A percentile compares a stretch with the other conserved stretches of the same genome.
Conservation (phyloP, 164 flowering plant genomes). For the Liriodendron chinense region DNA sequence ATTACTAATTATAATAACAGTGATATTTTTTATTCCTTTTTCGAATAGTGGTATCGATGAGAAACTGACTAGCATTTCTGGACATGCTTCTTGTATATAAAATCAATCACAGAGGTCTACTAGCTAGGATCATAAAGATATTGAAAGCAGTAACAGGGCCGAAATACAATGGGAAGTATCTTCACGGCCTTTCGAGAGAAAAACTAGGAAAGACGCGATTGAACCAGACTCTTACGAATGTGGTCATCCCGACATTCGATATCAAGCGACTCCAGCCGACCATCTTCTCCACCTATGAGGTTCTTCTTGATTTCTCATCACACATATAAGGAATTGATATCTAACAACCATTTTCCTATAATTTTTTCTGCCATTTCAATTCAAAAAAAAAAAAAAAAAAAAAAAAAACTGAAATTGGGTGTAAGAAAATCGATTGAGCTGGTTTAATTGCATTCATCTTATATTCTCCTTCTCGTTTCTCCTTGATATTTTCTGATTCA, state of each 20-base stretch:
- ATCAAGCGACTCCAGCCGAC: slow-evolving; percentile 26
- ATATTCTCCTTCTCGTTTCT: neutral
- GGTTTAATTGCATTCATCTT: too few species aligned
- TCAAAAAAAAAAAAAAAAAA: too few species aligned
- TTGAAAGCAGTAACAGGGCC: slow-evolving; percentile 26
- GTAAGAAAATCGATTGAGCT: too few species aligned
- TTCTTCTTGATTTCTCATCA: slow-evolving; percentile 11
- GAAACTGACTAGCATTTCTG: too few species aligned
- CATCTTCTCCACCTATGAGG: slow-evolving; percentile 29
- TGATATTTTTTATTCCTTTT: neutral
- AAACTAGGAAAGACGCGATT: slow-evolving; percentile 20
- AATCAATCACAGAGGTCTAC: neutral
- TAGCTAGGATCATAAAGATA: neutral
- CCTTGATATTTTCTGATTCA: slow-evolving; percentile 30
- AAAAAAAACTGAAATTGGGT: too few species aligned
- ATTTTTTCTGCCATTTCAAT: too few species aligned
- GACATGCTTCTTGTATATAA: too few species aligned
- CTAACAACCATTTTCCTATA: too few species aligned
- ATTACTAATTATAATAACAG: neutral
- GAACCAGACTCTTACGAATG: slow-evolving; percentile 21
- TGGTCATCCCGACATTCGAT: slow-evolving; percentile 26
- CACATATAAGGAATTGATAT: neutral
- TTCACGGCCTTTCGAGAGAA: slow-evolving; percentile 13
- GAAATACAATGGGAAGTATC: slow-evolving; percentile 43
- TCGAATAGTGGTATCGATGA: neutral